Conservation (phyloP, 1,284 basidiomycete genomes). For the Earliella scabrosa region DNA sequence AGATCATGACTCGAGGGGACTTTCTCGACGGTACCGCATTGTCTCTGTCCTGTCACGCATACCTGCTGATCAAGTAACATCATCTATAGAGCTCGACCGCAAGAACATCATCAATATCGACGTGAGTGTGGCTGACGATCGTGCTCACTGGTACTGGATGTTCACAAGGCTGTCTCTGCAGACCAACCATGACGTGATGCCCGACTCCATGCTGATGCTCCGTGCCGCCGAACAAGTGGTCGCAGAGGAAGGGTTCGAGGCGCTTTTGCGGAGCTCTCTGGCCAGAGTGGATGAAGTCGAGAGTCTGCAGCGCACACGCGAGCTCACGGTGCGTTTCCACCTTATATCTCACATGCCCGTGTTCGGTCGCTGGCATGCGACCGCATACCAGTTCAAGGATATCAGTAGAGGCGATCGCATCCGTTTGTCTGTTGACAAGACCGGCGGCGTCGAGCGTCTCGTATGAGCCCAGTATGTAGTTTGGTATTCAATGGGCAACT, state of each 20-base stretch:
- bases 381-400: constrained; percentile 67
- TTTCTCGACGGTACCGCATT: constrained; percentile 66
- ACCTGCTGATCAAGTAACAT: background rate
- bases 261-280: constrained; percentile 69
- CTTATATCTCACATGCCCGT: background rate
- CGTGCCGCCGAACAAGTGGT: constrained; percentile 73
- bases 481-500: too few species aligned
- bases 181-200: constrained; percentile 78
- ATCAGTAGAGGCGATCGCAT: constrained; percentile 60
- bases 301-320: constrained; percentile 69
- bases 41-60: background rate
- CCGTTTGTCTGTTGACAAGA: constrained; percentile 64
- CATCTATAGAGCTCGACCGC: constrained; percentile 59
- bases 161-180: constrained; percentile 31
- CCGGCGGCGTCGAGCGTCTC: constrained; percentile 42
- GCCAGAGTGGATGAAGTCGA: constrained; percentile 78
- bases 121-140: constrained; percentile 44
- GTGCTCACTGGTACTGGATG: background rate
- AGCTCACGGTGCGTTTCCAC: constrained; percentile 59
- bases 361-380: constrained; percentile 3
- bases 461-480: too few species aligned
- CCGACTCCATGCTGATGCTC: constrained; percentile 78
- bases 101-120: constrained; percentile 80
- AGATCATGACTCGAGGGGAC: constrained; percentile 85
- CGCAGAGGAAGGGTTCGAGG: constrained; percentile 73